These are phyloP conservation scores for Phytophthora sansomeana DNA, from an alignment of 352 stramenopile genomes.

Conservation along the genomic window DNA sequence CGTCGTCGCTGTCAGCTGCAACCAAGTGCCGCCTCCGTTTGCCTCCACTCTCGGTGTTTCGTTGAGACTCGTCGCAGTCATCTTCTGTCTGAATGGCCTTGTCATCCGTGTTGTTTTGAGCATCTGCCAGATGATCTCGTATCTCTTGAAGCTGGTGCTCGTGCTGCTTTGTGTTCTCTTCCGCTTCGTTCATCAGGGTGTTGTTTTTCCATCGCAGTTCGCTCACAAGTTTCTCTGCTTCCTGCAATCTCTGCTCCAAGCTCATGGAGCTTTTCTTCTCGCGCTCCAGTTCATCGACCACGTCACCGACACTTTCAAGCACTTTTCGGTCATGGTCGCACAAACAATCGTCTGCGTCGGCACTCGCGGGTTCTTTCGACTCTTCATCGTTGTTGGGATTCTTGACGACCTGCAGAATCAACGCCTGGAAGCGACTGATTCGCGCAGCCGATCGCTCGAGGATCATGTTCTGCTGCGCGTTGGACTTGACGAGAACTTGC, in stretches of 20 bases:
- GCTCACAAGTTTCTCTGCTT: slow-evolving; percentile 55
- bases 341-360: slow-evolving; percentile 52
- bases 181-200: slow-evolving; percentile 46
- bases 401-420: slow-evolving; percentile 45
- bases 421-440: slow-evolving; percentile 67
- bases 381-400: slow-evolving; percentile 17
- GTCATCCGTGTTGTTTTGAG: slow-evolving; percentile 36
- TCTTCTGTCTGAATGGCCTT: slow-evolving; percentile 62
- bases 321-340: slow-evolving; percentile 74
- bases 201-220: slow-evolving; percentile 70
- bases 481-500: slow-evolving; percentile 58
- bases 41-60: slow-evolving; percentile 20
- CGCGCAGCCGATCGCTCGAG: slow-evolving; percentile 61
- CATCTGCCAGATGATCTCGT: slow-evolving; percentile 42
- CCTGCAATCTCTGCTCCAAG: slow-evolving; percentile 50
- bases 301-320: slow-evolving; percentile 56
- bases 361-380: background rate
- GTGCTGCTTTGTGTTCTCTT: slow-evolving; percentile 42
- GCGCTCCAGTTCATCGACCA: slow-evolving; percentile 59
- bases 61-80: slow-evolving; percentile 32
- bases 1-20: slow-evolving; percentile 45
- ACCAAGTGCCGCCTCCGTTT: slow-evolving; percentile 39
- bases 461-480: slow-evolving; percentile 66
- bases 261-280: slow-evolving; percentile 42
- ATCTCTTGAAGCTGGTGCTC: slow-evolving; percentile 51